Evolutionary conservation across 331 rosid species (phyloP).

Genomic region (Malus hybrid): DNA sequence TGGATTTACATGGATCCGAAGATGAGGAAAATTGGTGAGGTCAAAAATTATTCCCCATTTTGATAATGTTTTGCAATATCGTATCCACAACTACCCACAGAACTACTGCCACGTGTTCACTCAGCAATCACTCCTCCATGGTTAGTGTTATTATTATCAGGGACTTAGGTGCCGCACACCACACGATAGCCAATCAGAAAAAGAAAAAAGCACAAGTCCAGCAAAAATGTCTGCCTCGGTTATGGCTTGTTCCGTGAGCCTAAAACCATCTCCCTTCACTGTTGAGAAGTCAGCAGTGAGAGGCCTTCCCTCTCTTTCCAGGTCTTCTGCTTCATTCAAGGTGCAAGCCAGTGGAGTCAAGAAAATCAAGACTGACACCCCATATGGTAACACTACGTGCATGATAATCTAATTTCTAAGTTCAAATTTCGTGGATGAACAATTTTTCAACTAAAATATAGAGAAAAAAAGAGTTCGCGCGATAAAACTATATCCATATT

Average conservation of each 20-base stretch:
- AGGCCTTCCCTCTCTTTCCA: constrained; percentile 73
- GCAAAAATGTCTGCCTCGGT: constrained; percentile 73
- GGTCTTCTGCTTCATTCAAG: constrained; percentile 48
- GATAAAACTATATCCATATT: no score
- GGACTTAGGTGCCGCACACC: background rate
- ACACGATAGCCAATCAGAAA: background rate
- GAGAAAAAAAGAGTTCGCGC: background rate
- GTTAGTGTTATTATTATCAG: background rate
- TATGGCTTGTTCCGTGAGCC: constrained; percentile 78
- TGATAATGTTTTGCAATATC: constrained; percentile 53
- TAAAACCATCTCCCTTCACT: constrained; percentile 67
- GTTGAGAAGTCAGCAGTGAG: constrained; percentile 51
- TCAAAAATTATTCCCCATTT: background rate
- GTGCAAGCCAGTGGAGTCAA: constrained; percentile 67
- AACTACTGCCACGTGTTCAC: constrained; percentile 51
- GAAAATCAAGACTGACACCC: constrained; percentile 80
- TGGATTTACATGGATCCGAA: background rate
- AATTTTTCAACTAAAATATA: background rate
- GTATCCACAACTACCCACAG: constrained; percentile 55
- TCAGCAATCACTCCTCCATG: background rate
- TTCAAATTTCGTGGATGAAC: background rate
- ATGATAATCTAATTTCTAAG: background rate
- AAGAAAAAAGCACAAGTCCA: background rate
- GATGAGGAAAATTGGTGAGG: background rate
- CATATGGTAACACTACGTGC: constrained; percentile 46